phyloP scores from a whole-genome alignment of 805 yeast genomes.

The Pichia nakasei region DNA sequence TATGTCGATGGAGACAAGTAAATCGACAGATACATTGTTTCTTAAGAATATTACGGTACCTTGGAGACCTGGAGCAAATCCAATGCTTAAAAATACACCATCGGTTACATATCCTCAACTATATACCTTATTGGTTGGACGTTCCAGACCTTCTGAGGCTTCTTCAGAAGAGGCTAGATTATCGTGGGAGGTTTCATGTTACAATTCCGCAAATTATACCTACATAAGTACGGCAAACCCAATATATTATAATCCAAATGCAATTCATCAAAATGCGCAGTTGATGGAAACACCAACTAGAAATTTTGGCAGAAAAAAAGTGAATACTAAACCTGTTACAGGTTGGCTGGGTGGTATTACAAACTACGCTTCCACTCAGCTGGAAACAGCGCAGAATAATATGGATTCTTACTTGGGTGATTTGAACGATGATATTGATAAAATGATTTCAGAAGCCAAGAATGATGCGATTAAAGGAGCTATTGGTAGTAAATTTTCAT shows the following conservation, averaged over 20 bases:
- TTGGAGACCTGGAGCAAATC: constrained; percentile 69
- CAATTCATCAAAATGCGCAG: constrained; percentile 23
- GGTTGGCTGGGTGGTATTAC: constrained; percentile 11
- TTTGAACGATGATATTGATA: constrained; percentile 26
- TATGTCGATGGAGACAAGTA: constrained; percentile 19
- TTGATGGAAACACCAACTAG: constrained; percentile 14
- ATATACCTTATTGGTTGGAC: constrained; percentile 63
- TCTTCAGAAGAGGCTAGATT: constrained; percentile 40
- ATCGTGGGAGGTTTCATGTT: constrained; percentile 38
- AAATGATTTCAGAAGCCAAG: constrained; percentile 22
- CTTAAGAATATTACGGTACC: constrained; percentile 63
- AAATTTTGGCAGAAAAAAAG: constrained; percentile 3
- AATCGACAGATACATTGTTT: constrained; percentile 50
- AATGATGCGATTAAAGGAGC: constrained; percentile 24
- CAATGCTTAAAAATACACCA: constrained; percentile 77
- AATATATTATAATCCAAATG: constrained; percentile 25
- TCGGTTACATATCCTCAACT: constrained; percentile 55
- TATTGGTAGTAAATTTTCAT: constrained; percentile 13
- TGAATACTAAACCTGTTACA: not conserved
- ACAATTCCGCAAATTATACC: constrained; percentile 26
- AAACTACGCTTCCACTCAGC: constrained; percentile 14
- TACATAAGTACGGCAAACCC: constrained; percentile 23
- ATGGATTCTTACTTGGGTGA: constrained; percentile 22
- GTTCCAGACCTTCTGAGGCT: constrained; percentile 47
- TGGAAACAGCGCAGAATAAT: constrained; percentile 19